Evolutionary conservation across 371 early-diverging fungal genomes (phyloP).

Genomic region (Syncephalastrum contaminatum): DNA sequence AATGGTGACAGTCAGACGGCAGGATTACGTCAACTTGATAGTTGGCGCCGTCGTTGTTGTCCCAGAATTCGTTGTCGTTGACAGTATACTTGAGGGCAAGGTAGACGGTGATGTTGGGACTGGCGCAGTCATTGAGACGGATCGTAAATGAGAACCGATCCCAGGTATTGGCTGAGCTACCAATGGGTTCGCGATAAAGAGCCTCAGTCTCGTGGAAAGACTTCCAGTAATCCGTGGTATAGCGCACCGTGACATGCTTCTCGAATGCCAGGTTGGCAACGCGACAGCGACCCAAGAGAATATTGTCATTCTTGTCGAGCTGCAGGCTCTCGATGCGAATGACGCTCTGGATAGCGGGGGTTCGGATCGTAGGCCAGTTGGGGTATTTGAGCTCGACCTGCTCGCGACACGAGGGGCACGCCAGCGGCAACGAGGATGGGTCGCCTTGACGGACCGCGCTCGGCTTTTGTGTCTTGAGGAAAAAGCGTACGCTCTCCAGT

Average conservation of each 20-base stretch:
- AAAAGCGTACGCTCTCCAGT: slow-evolving; percentile 59
- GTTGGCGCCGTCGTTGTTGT: slow-evolving; percentile 76
- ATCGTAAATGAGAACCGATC: slow-evolving; percentile 35
- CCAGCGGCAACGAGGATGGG: slow-evolving; percentile 17
- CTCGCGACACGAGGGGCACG: no score
- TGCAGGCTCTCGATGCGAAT: slow-evolving; percentile 32
- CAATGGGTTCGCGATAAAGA: slow-evolving; percentile 47
- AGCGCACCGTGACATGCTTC: slow-evolving; percentile 69
- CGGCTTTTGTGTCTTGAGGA: slow-evolving; percentile 58
- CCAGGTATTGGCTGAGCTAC: slow-evolving; percentile 30
- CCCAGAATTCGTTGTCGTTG: slow-evolving; percentile 72
- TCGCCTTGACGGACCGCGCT: slow-evolving; percentile 42
- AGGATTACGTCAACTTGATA: slow-evolving; percentile 52
- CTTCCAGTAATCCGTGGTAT: slow-evolving; percentile 71
- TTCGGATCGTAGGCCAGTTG: slow-evolving; percentile 33
- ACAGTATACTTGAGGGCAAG: slow-evolving; percentile 51
- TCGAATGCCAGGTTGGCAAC: slow-evolving; percentile 80
- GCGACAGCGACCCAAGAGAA: slow-evolving; percentile 55
- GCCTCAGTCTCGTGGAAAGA: slow-evolving; percentile 59
- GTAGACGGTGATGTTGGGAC: slow-evolving; percentile 15
- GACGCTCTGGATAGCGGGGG: slow-evolving; percentile 15
- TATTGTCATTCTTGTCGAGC: slow-evolving; percentile 33
- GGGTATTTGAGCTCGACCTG: slow-evolving; percentile 14
- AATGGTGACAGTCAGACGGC: not conserved
- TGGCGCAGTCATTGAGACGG: slow-evolving; percentile 7